These are phyloP conservation scores for Kandelia obovata DNA, from an alignment of 345 rosid species.

Conservation along the genomic window DNA sequence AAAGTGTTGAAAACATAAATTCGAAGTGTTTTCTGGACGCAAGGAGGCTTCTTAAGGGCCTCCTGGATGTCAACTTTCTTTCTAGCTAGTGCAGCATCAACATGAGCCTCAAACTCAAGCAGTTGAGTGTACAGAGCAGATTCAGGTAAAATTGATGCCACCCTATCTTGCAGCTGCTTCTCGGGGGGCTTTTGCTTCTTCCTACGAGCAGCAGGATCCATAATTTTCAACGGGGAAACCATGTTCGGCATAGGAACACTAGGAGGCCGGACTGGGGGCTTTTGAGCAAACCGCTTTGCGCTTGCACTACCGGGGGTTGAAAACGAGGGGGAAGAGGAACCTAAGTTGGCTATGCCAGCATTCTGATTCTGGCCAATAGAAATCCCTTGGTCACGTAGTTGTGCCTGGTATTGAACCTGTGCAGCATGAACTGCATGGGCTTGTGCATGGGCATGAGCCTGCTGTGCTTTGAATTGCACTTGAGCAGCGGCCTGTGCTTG, in stretches of 20 bases:
- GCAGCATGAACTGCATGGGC: constrained; percentile 39
- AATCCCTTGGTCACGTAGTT: constrained; percentile 64
- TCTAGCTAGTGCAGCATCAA: constrained; percentile 81
- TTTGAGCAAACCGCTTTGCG: constrained; percentile 63
- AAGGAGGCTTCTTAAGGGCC: constrained; percentile 89
- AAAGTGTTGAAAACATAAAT: constrained; percentile 87
- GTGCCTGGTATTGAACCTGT: constrained; percentile 76
- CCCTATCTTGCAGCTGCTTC: constrained; percentile 81
- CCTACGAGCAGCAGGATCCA: constrained; percentile 84
- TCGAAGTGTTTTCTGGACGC: constrained; percentile 82
- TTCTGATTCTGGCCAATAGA: constrained; percentile 54
- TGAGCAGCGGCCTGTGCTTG: constrained; percentile 68
- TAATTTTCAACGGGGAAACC: constrained; percentile 63
- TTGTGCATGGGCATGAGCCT: constrained; percentile 38
- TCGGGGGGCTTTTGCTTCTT: constrained; percentile 97
- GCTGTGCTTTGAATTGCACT: constrained; percentile 47
- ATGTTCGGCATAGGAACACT: constrained; percentile 52
- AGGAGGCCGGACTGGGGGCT: constrained; percentile 73
- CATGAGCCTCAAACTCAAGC: constrained; percentile 90
- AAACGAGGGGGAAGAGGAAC: constrained; percentile 66
- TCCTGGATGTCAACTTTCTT: constrained; percentile 97
- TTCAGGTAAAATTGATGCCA: constrained; percentile 93
- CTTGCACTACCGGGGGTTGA: constrained; percentile 55
- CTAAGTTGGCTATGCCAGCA: constrained; percentile 52
- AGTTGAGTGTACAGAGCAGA: constrained; percentile 96